Percentiles rank a stretch among this genome's conserved stretches.
These are phyloP conservation scores for Clitoria ternatea DNA, from an alignment of 306 rosid genomes.

Conservation along the genomic window DNA sequence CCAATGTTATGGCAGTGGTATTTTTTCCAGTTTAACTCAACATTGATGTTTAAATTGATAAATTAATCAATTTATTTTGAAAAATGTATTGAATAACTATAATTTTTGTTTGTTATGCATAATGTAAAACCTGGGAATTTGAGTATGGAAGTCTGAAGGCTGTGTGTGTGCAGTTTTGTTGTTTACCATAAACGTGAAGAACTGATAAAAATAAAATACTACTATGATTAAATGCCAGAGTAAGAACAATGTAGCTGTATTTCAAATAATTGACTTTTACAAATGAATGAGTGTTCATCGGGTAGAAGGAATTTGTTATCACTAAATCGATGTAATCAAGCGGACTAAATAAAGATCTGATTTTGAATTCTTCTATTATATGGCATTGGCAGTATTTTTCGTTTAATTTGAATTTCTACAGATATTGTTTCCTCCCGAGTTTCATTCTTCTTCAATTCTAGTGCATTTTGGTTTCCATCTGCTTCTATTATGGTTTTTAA, in stretches of 20 bases:
- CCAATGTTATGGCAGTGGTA: neutral
- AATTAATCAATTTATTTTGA: neutral
- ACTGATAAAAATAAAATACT: too few species aligned
- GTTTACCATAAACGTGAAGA: neutral
- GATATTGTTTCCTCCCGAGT: neutral
- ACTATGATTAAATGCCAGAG: too few species aligned
- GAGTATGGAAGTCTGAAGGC: neutral
- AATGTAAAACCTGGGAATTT: neutral
- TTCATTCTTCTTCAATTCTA: neutral
- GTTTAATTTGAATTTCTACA: neutral
- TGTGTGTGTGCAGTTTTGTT: neutral
- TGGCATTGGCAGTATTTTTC: neutral
- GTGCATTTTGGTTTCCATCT: neutral
- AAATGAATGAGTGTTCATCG: neutral
- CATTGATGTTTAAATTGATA: neutral
- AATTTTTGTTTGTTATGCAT: neutral
- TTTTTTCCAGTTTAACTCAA: neutral
- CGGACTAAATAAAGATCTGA: neutral
- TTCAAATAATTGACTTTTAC: neutral
- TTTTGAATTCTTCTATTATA: neutral
- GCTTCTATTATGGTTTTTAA: neutral
- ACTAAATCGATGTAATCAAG: neutral
- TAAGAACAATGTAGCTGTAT: neutral
- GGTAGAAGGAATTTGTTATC: neutral
- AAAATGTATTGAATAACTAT: neutral